Base-by-base conservation (phyloP, 345 rosid species). In the Rhodamnia argentea region DNA sequence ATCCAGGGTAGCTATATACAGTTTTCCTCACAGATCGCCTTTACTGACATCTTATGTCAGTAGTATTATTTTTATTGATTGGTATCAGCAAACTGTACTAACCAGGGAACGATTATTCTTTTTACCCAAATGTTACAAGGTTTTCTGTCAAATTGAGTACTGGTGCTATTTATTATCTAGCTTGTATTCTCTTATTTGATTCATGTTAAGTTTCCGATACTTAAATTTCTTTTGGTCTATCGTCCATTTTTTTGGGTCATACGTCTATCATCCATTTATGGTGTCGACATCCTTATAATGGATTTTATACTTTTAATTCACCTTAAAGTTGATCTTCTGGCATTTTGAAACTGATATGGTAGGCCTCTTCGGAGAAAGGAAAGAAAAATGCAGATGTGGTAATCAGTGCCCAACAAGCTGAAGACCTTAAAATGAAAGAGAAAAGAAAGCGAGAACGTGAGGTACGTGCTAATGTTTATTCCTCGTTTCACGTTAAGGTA, bases 401-500 rank as follows among this genome's bases (percentile, higher is more conserved):
- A 85, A 89, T 94, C 14, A 97, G 99, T 89, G 99, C 97, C 70
- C 91, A 95, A 87, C 91, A 89, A 91, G 99, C 99, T 56, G 99
- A 97, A 87, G 98, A 97, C 84, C 93, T 94, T 40, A 95, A 94
- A 91, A 87, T 94, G 96, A 95, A 96, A 92, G 99, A 94, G 92
- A 96, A 95, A 91, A 93, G 98, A 89, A 97, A 92, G 91, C 91
- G 94, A 29, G 99, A 95, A 89, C 96, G 91, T 11, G 99, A 96
- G 97, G 99, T 96, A 76, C 3, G 60, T 81, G 42, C 86, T 55
- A 40, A 52, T 52, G 24, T 42, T 54, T 42, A 0, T 58, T 40
- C 42, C 10, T 40, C 10, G 29, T 82, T 70, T 44, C 22, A 4
- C 1, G 5, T 13, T n/a, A 83, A 37, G 81, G 37, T 70, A 70